Conservation (phyloP, 164 flowering plant genomes). For the Akebia trifoliata region DNA sequence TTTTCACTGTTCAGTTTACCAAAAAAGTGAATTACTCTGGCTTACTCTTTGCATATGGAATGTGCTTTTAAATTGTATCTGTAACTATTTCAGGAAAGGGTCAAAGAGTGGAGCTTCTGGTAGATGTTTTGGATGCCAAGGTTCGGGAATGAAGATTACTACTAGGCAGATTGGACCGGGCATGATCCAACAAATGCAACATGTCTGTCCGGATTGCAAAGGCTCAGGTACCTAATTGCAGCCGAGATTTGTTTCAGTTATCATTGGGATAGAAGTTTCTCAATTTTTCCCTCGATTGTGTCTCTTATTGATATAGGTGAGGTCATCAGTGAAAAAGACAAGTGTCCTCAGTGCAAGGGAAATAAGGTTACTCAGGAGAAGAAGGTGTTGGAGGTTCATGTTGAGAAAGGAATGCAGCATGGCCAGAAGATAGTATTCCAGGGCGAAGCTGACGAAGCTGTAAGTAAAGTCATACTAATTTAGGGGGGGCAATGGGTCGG, state of each 20-base stretch:
- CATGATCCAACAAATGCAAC: slow-evolving; percentile 84
- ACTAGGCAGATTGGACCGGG: slow-evolving; percentile 54
- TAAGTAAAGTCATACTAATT: slow-evolving; percentile 11
- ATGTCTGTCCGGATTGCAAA: slow-evolving; percentile 59
- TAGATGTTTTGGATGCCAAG: slow-evolving; percentile 65
- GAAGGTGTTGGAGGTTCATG: slow-evolving; percentile 64
- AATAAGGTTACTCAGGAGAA: slow-evolving; percentile 55
- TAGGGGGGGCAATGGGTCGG: too few species aligned
- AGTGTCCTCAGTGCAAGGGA: slow-evolving; percentile 58
- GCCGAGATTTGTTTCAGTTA: background rate
- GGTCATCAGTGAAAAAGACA: slow-evolving; percentile 52
- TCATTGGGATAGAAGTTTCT: background rate
- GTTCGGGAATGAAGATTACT: slow-evolving; percentile 63
- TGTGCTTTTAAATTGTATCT: background rate
- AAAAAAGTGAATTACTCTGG: too few species aligned
- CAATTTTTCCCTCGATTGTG: background rate
- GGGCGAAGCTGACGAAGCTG: slow-evolving; percentile 72
- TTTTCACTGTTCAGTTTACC: too few species aligned
- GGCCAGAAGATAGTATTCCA: slow-evolving; percentile 51
- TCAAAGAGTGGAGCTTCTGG: slow-evolving; percentile 61
- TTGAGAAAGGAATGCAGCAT: slow-evolving; percentile 76
- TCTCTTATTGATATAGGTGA: slow-evolving; percentile 37
- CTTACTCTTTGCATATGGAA: slow-evolving; percentile 6
- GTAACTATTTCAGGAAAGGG: slow-evolving; percentile 56
- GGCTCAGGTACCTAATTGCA: slow-evolving; percentile 41